Evolutionary conservation across 2,329 filamentous ascomycete species (phyloP).

Genomic region (Dothideomycetes sp.): DNA sequence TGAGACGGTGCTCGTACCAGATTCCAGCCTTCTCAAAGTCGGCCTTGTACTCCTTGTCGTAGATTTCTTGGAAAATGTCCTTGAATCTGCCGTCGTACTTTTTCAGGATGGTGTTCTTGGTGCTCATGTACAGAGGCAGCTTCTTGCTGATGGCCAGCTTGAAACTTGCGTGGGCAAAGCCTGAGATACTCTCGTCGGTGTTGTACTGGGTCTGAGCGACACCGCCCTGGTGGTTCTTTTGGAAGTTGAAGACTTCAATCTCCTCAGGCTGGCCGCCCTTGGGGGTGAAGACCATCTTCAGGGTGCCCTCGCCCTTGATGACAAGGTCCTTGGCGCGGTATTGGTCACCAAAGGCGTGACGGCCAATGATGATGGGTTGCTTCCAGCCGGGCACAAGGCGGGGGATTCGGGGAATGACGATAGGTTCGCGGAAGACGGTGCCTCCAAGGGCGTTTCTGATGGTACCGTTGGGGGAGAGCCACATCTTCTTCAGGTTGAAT

Average conservation of each 20-base stretch:
- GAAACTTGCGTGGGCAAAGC: slow-evolving; percentile 94
- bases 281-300: slow-evolving; percentile 92
- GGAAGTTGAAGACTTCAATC: slow-evolving; percentile 86
- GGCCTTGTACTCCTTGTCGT: slow-evolving; percentile 75
- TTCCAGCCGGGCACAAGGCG: slow-evolving; percentile 95
- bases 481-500: slow-evolving; percentile 99
- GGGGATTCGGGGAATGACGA: slow-evolving; percentile 88
- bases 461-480: slow-evolving; percentile 94
- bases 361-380: slow-evolving; percentile 97
- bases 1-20: slow-evolving; percentile 99
- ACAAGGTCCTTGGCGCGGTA: slow-evolving; percentile 94
- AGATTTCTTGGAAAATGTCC: slow-evolving; percentile 98
- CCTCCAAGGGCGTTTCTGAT: slow-evolving; percentile 67
- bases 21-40: slow-evolving; percentile 86
- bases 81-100: slow-evolving; percentile 98
- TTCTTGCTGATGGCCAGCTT: slow-evolving; percentile 84
- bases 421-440: slow-evolving; percentile 98
- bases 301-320: slow-evolving; percentile 70
- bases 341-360: slow-evolving; percentile 97
- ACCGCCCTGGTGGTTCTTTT: slow-evolving; percentile 60
- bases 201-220: slow-evolving; percentile 97
- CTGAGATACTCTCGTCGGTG: slow-evolving; percentile 87
- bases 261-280: slow-evolving; percentile 68
- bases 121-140: slow-evolving; percentile 98
- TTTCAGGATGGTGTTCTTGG: slow-evolving; percentile 99